Base-by-base conservation (phyloP, 805 yeast genomes). In the Candida krabiensis region DNA sequence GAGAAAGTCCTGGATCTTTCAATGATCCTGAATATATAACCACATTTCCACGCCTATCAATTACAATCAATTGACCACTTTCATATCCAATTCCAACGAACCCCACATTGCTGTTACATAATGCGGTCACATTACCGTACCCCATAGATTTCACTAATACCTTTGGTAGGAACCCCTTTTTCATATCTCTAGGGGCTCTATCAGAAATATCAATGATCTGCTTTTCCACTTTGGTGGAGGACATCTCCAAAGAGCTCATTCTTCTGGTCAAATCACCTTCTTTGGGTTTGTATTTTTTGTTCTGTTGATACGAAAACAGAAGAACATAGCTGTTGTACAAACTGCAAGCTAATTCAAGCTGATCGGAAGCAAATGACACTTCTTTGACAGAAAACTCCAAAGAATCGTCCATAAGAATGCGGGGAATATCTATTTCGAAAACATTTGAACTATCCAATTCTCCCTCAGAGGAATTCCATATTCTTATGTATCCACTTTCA, bases 381-480 rank as follows among this genome's bases (percentile, higher is more conserved):
- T 69, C 61, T 1, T 69, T 58, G 9, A 89, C 77, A 0, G 74
- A 62, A 14, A 72, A 60, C 9, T 73, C 69, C 1, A 63, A 60
- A 0, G 73, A 63, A 33, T 71, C 65, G 43, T 70, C 68, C 28
- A 50, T 47, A 26, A 81, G 47, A 11, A 79, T 69, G 28, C 67
- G 64, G 1, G 79, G 62, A 9, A 82, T 66, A 50, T 77, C 75
- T 25, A 83, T 71, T 46, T 81, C 86, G 47, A 84, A 64, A 3
- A 79, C 80, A 5, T 75, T 66, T 7, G 74, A 64, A 27, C 79
- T 80, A 40, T 73, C 79, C 5, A 80, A 52, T 44, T 86, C 96
- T 15, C 85, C 84, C 40, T 80, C 78, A 0, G 95, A 79, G 0
- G 88, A 82, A 62, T 91, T 96, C 80, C 89, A 82, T 8, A 91